Conservation (phyloP, 2,329 filamentous ascomycete genomes). For the Colletotrichum brevisporum region DNA sequence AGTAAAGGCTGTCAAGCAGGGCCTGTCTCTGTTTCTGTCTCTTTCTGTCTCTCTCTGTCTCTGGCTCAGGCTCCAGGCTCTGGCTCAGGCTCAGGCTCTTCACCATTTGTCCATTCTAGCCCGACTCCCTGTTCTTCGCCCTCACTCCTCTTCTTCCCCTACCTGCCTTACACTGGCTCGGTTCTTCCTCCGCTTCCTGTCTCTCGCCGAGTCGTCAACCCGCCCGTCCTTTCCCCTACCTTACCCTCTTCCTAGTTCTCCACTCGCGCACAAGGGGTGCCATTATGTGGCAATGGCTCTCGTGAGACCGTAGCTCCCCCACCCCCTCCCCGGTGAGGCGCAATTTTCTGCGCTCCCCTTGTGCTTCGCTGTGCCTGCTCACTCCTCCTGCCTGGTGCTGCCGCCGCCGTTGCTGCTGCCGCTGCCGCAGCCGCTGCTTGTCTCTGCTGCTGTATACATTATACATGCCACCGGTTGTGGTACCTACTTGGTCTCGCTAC, state of each 20-base stretch:
- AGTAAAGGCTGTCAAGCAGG: slow-evolving; percentile 36
- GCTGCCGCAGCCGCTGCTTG: slow-evolving; percentile 33
- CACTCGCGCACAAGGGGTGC: slow-evolving; percentile 42
- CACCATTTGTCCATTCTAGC: slow-evolving; percentile 34
- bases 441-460: slow-evolving; percentile 51
- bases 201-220: slow-evolving; percentile 39
- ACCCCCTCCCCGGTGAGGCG: slow-evolving; percentile 44
- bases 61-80: slow-evolving; percentile 29
- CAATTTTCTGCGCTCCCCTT: slow-evolving; percentile 43
- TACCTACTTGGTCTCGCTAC: slow-evolving; percentile 49
- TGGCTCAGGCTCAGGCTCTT: slow-evolving; percentile 34
- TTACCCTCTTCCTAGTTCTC: slow-evolving; percentile 39
- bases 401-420: slow-evolving; percentile 23
- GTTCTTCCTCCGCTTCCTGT: slow-evolving; percentile 34
- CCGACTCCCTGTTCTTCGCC: slow-evolving; percentile 38
- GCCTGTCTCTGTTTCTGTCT: slow-evolving; percentile 25
- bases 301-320: slow-evolving; percentile 48
- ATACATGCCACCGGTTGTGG: slow-evolving; percentile 54
- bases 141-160: slow-evolving; percentile 35
- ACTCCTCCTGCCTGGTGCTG: slow-evolving; percentile 35
- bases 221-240: slow-evolving; percentile 39
- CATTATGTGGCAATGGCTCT: slow-evolving; percentile 50
- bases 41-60: slow-evolving; percentile 22
- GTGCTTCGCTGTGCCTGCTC: slow-evolving; percentile 42
- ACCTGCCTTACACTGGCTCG: slow-evolving; percentile 27